phyloP scores from a whole-genome alignment of 225 moss, liverwort and hornwort genomes.

The Asterella californica region DNA sequence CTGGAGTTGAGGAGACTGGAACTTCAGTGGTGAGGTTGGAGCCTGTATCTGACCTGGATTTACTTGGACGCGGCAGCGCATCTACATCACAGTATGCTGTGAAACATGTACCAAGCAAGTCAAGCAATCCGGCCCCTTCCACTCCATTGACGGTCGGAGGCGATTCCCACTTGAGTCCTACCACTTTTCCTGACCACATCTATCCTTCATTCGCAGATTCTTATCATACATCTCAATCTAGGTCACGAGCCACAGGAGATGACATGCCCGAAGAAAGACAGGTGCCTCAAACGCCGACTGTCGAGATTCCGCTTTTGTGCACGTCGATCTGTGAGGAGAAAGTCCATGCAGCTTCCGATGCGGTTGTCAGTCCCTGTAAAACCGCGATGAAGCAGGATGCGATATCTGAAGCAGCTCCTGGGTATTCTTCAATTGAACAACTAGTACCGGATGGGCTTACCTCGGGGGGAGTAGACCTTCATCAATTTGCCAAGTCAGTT shows the following conservation, averaged over 20 bases:
- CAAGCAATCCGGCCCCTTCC: neutral
- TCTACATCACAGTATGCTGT: neutral
- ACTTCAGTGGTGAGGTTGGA: neutral
- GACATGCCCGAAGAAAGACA: neutral
- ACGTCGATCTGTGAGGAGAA: neutral
- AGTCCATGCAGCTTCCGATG: neutral
- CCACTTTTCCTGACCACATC: no score
- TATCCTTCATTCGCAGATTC: neutral
- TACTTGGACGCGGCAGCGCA: no score
- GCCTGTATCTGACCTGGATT: neutral
- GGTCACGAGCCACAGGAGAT: neutral
- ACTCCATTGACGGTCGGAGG: neutral
- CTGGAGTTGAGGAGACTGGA: neutral
- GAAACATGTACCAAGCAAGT: neutral
- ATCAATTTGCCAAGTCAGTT: slow-evolving; percentile 51
- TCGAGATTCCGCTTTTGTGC: neutral
- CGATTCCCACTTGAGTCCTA: neutral
- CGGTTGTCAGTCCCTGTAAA: neutral
- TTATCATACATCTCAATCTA: no score
- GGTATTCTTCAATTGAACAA: slow-evolving; percentile 41
- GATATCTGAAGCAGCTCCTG: slow-evolving; percentile 44
- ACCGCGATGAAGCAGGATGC: slow-evolving; percentile 5
- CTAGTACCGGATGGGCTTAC: slow-evolving; percentile 46
- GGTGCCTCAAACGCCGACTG: neutral
- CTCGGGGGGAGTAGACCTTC: slow-evolving; percentile 50